Evolutionary conservation across 2,329 filamentous ascomycete genomes (phyloP).

Genomic region (Aspergillus latus): DNA sequence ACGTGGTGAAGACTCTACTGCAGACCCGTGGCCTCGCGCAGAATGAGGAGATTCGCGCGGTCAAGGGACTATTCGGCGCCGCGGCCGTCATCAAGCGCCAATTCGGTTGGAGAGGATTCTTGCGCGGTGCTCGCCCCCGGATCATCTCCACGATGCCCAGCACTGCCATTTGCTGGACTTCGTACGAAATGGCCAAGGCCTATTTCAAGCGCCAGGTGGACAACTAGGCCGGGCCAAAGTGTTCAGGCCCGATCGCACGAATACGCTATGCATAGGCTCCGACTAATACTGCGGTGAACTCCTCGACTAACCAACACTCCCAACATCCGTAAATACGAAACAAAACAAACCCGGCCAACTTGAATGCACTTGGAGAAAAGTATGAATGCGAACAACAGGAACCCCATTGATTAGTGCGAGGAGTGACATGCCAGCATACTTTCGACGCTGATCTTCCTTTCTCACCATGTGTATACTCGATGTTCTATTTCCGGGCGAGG

Average conservation of each 20-base stretch:
- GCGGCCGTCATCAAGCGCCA: constrained; percentile 78
- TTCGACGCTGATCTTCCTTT: constrained; percentile 11
- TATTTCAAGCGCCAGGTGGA: constrained; percentile 57
- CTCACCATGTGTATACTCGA: constrained; percentile 15
- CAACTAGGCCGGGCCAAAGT: constrained; percentile 20
- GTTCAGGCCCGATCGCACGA: constrained; percentile 18
- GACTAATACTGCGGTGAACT: background rate
- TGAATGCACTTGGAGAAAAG: background rate
- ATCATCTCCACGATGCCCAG: constrained; percentile 97
- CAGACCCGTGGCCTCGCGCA: constrained; percentile 85
- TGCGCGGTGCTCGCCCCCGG: constrained; percentile 86
- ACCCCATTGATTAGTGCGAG: background rate
- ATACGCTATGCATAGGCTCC: constrained; percentile 12
- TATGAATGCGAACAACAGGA: background rate
- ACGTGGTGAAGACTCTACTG: constrained; percentile 96
- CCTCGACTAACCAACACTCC: background rate
- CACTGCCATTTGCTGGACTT: constrained; percentile 95
- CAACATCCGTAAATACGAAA: background rate
- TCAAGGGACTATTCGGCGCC: constrained; percentile 76
- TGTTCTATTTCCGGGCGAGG: constrained; percentile 8
- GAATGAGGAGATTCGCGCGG: constrained; percentile 78
- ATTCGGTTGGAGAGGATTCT: constrained; percentile 84
- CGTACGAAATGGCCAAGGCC: constrained; percentile 68
- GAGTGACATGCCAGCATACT: constrained; percentile 2
- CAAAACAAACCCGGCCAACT: background rate